These are phyloP conservation scores for Sarcomyxa edulis DNA, from an alignment of 768 basidiomycete genomes.

Conservation along the genomic window DNA sequence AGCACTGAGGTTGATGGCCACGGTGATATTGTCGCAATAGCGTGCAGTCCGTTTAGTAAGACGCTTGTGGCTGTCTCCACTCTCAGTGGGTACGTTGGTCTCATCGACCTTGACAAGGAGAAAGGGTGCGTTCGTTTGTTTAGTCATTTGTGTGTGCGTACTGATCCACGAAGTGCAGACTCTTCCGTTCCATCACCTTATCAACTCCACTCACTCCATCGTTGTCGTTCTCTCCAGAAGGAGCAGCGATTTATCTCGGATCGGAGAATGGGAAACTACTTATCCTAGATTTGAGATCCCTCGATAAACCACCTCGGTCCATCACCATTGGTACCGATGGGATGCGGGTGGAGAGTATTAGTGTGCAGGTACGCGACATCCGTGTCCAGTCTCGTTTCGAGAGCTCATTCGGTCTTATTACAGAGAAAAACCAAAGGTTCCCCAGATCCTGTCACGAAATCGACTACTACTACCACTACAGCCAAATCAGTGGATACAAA, in stretches of 20 bases:
- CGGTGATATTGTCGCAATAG: slow-evolving; percentile 50
- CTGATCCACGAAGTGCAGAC: slow-evolving; percentile 26
- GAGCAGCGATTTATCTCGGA: slow-evolving; percentile 60
- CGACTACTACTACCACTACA: slow-evolving; percentile 11
- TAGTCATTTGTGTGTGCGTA: not conserved
- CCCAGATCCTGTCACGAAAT: slow-evolving; percentile 11
- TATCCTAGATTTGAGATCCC: slow-evolving; percentile 54
- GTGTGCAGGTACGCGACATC: slow-evolving; percentile 49
- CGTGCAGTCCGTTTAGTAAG: slow-evolving; percentile 74
- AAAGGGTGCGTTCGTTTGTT: slow-evolving; percentile 42
- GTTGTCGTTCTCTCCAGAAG: slow-evolving; percentile 65
- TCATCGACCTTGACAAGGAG: slow-evolving; percentile 74
- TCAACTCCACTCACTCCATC: slow-evolving; percentile 52
- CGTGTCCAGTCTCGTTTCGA: too few species aligned
- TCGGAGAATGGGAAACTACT: slow-evolving; percentile 62
- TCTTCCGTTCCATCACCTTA: slow-evolving; percentile 53
- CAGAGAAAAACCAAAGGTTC: slow-evolving; percentile 18
- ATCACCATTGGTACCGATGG: slow-evolving; percentile 45
- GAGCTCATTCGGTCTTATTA: not conserved
- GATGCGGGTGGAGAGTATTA: slow-evolving; percentile 44
- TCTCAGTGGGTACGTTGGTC: slow-evolving; percentile 44
- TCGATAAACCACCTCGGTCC: slow-evolving; percentile 59
- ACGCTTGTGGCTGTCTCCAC: slow-evolving; percentile 59
- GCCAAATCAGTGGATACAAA: slow-evolving; percentile 6
- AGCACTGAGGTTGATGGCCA: too few species aligned